phyloP scores from a whole-genome alignment of 75 land plant species.

The Cryptomeria japonica region DNA sequence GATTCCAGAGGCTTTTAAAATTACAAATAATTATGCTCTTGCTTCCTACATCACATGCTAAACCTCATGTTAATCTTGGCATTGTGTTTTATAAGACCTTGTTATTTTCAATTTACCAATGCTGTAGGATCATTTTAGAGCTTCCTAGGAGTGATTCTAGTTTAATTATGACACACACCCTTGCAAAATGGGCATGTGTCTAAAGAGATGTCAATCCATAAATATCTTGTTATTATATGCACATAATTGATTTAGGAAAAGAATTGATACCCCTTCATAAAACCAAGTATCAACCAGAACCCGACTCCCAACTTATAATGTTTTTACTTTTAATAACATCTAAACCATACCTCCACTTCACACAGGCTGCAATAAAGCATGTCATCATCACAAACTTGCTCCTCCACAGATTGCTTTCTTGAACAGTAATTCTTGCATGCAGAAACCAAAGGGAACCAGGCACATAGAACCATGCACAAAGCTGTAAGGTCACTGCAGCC shows the following conservation, averaged over 20 bases:
- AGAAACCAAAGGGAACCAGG: constrained; percentile 34
- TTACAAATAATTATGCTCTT: background rate
- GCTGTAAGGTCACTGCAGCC: background rate
- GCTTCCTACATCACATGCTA: background rate
- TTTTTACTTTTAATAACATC: background rate
- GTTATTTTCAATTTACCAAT: background rate
- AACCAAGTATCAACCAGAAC: background rate
- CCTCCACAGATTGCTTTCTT: constrained; percentile 35
- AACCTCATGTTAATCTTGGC: background rate
- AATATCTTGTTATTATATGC: background rate
- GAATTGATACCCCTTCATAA: background rate
- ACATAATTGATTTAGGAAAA: background rate
- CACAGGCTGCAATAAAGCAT: constrained; percentile 91
- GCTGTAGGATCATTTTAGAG: background rate
- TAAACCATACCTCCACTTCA: constrained; percentile 77
- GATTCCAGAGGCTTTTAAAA: background rate
- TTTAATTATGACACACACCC: background rate
- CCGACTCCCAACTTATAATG: background rate
- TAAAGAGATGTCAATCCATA: background rate
- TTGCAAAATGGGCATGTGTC: background rate
- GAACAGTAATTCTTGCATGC: constrained; percentile 20
- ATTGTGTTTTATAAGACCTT: background rate
- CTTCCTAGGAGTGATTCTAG: background rate
- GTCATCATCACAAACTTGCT: constrained; percentile 69
- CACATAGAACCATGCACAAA: constrained; percentile 13